Evolutionary conservation across 768 basidiomycete species (phyloP), one percentile per base, ranked within the genome.

Genomic region (Lentinula edodes): DNA sequence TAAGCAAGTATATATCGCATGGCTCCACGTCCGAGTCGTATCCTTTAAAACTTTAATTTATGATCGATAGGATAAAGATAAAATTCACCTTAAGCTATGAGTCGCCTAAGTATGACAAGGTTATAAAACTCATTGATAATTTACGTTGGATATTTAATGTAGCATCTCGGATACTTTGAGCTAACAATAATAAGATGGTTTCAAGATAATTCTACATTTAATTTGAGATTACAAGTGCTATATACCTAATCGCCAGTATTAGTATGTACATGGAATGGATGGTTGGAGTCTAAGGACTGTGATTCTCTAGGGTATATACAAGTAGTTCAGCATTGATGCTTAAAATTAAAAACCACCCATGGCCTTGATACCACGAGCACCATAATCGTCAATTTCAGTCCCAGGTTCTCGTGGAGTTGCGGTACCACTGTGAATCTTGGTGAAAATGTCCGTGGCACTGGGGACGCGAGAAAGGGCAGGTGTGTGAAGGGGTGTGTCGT

Each of bases 391-490:
- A 32, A 60, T 60, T 51, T 52, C 59, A 28, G 59, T 60, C 52
- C 59, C 59, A 10, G 59, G 10, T 23, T 60, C 59, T 52, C 59
- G 51, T 20, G 48, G 59, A 8, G 59, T 60, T 39, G 50, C 18
- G 13, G 52, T 10, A 41, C 18, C 41, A 48, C 38, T 32, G 8
- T 59, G 43, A 1, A 59, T 10, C 23, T 46, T 58, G 42, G 32
- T 58, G 45, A 39, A 41, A 3, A 60, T 18, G 28, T 60, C 59
- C 15, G 38, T 50, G 41, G 41, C 51, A 52, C 59, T 60, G 2
- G 63, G 59, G 43, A 63, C 35, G n/a, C 63, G 63, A 36, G 63
- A 63, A 15, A 63, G 32, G 1, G 54, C 45, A 34, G 63, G 63
- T 8, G 63, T 63, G 46, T 60, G 51, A 8, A 63, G 62, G 18